Evolutionary conservation across 345 rosid genomes (phyloP), one percentile per base, ranked within the genome.

Genomic region (Tarenaya hassleriana): DNA sequence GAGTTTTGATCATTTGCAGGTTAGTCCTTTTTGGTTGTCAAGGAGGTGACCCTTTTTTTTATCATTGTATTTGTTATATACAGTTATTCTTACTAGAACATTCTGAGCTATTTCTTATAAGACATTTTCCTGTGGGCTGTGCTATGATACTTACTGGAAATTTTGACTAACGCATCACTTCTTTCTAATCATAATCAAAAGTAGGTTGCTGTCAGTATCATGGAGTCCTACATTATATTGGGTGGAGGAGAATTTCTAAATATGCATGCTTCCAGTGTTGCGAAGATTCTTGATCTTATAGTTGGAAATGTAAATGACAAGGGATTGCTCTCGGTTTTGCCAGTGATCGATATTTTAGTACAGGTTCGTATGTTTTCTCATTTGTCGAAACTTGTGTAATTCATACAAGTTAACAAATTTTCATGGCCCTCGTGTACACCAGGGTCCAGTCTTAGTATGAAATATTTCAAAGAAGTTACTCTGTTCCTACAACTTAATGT

Each of bases 1-100:
- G 74, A 85, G 84, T 66, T 92, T 92, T 33, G 97, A 92, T 68
- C 94, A 92, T 61, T 80, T 92, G 66, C 80, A 88, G 97, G 98
- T 92, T 51, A 58, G 74, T 35, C 58, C 46, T 8, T 58, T 41
- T 16, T 43, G 35, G 29, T 38, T 50, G 27, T 29, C 15, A 47
- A 14, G 32, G 45, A 33, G 65, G 40, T 59, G 50, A 12, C 15
- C 10, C 12, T 47, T 54, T 46, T 17, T 39, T 53, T 46, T n/a
- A 47, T 34, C 14, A 53, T 13, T 53, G 37, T 33, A 27, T 12
- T 20, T 8, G 21, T 13, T 10, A 34, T 33, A 3, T 56, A 10
- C 19, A 16, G 16, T 38, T 58, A 43, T 34, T 58, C 34, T 34
- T 45, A 46, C 38, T 52, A 7, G 16, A 24, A 39, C 12, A 47